phyloP scores from a whole-genome alignment of 179 eudicot genomes.

The Beta corolliflora region DNA sequence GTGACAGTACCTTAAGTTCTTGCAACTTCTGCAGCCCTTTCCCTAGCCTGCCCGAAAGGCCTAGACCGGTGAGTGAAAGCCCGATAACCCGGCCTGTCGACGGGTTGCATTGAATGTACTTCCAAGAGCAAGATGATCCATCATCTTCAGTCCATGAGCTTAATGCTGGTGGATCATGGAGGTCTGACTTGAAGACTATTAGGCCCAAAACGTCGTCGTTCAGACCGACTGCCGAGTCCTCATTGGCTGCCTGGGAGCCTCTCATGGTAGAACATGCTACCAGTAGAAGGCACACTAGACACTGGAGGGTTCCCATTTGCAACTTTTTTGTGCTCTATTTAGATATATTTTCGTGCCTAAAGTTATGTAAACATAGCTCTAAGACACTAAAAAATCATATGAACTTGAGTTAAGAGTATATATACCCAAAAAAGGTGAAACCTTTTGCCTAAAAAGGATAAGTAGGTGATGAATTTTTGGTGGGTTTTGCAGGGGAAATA shows the following conservation, averaged over 20 bases:
- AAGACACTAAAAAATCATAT: constrained; percentile 5
- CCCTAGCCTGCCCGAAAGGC: constrained; percentile 75
- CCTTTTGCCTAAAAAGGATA: constrained; percentile 2
- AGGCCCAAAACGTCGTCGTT: constrained; percentile 92
- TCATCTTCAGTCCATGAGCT: constrained; percentile 88
- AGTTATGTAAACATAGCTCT: constrained; percentile 14
- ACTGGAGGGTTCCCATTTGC: constrained; percentile 17
- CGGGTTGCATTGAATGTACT: constrained; percentile 62
- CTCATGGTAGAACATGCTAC: constrained; percentile 16
- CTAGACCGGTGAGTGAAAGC: constrained; percentile 49
- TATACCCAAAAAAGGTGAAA: neutral
- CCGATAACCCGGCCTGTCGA: constrained; percentile 52
- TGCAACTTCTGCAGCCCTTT: constrained; percentile 74
- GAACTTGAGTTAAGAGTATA: neutral
- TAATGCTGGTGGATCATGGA: constrained; percentile 56
- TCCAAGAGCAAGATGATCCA: constrained; percentile 87
- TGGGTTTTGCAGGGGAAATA: constrained; percentile 15
- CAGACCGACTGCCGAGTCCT: constrained; percentile 16
- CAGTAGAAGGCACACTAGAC: constrained; percentile 23
- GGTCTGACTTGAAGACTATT: constrained; percentile 82
- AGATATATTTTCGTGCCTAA: neutral
- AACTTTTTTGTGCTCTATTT: neutral
- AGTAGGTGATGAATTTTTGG: constrained; percentile 12
- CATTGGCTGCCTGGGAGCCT: constrained; percentile 2
- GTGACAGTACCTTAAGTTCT: constrained; percentile 51